Base-by-base conservation (phyloP, 495 filamentous ascomycete genomes). In the Diplogelasinospora grovesii region DNA sequence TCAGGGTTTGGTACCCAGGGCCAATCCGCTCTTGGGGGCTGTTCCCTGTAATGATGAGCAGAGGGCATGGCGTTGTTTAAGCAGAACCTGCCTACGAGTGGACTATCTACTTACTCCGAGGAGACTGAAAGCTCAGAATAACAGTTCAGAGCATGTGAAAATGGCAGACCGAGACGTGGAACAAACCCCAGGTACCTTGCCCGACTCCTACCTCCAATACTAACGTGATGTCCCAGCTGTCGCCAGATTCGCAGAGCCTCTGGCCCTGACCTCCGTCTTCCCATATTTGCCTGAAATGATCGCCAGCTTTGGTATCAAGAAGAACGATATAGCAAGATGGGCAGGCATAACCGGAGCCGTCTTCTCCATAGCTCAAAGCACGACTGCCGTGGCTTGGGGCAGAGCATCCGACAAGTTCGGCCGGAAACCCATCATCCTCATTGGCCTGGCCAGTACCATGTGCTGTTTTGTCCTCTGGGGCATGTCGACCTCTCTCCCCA, bases 201-300 rank as follows among this genome's bases (percentile, higher is more conserved):
- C 44, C 30, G 14, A 22, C n/a, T 15, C 2, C 21, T 40, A 32
- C 60, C 63, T 46, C 66, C 47, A 37, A 22, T 20, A 23, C 46
- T 45, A 40, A 52, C 39, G 4, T 30, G 40, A 22, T 30, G 10
- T 13, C 20, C 3, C 39, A 86, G 83, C 80, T 51, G 68, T 82
- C 58, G 81, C 77, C 46, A 78, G 90, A 50, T 89, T 97, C 53
- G 86, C 89, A 36, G 90, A 97, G 57, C 90, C 70, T 34, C 68
- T 94, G 26, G 82, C 86, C 18, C 66, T 88, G 48, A 94, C 89
- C 4, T 89, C 83, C 7, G 78, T 94, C 46, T 85, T 83, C 45
- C 90, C 90, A 11, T 97, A 97, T 58, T 73, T 97, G 25, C 86
- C 85, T 18, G 89, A 89, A 65, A 88, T 95, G 81, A 85, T 92